Base-by-base conservation (phyloP, 1,139 yeast species). In the Kazachstania sp. region DNA sequence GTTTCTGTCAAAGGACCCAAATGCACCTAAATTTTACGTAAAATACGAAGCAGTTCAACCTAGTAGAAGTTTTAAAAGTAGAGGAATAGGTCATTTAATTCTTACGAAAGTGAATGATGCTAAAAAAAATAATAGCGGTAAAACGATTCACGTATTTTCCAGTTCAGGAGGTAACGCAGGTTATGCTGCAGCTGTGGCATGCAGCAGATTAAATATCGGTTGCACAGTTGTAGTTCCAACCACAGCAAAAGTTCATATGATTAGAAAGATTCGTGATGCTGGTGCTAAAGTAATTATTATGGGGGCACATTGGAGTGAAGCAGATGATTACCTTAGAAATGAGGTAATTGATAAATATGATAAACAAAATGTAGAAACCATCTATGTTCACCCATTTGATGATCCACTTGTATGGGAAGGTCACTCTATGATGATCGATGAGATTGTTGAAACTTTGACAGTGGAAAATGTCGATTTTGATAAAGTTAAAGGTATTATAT, bases 131-230 rank as follows among this genome's bases (percentile, higher is more conserved):
- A 53, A 41, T 45, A 4, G 43, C 46, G 28, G 28, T 5, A 52
- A 47, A 29, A 59, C 63, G 36, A 70, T 75, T 31, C 75, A 73
- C 32, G 78, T 81, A 5, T 77, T 72, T 60, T 73, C 83, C 7
- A 78, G 85, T 28, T 79, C 86, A n/a, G 90, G 88, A 11, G 90
- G 90, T 0, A 83, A 83, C 59, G 90, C 92, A 0, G 90, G 90
- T 0, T 67, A 80, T 43, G 90, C 90, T 0, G 85, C 85, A 1
- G 86, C 87, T 0, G 73, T 73, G 46, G 78, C 83, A 37, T 77
- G 83, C 3, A 60, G 59, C 29, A 64, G 60, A 45, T 70, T 71
- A 50, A 66, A 68, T 1, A 60, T 74, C 4, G 69, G 71, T 11
- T 80, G 87, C 53, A 78, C 84, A 0, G 87, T 83, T 11, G 85